Base-by-base conservation (phyloP, 2,329 filamentous ascomycete species). In the Gyromitra esculenta region DNA sequence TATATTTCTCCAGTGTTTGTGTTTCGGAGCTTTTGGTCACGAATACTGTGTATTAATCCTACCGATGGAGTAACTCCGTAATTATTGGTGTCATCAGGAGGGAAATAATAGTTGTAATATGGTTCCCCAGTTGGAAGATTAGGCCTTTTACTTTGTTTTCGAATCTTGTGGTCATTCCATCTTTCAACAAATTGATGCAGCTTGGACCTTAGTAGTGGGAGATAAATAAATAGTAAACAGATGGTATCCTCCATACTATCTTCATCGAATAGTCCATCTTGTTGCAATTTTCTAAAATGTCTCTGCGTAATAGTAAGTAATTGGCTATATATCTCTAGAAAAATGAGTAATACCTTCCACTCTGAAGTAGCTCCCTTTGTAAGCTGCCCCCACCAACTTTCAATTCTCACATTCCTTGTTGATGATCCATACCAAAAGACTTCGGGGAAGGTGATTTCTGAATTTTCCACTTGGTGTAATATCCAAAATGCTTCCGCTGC, bases 101-200 rank as follows among this genome's bases (percentile, higher is more conserved):
- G 39, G 31, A 37, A 65, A 39, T 52, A 71, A 41, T 64, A 65
- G 15, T 65, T 65, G 25, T 65, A 54, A 15, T 45, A 57, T 31
- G 45, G 69, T 45, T 67, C 54, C 0, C 63, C 50, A 50, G 63
- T 69, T 5, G 60, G 60, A 48, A 74, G 56, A 68, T 74, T 45
- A 43, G 64, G 62, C 31, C 52, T 25, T 1, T 52, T 60, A 6
- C 9, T n/a, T 60, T 74, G 64, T 4, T 52, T 57, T 1, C 37
- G n/a, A 1, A 74, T 74, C 6, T 56, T 39, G 15, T 74, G 52
- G 11, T 60, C 31, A 63, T 71, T 71, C 41, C 45, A 63, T 11
- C 11, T 35, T 18, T 37, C 41, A 1, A 71, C 50, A 69, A 74
- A 69, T 2, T 60, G 35, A 8, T 43, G 1, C 1, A 67, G n/a